A percentile compares a stretch with the other conserved stretches of the same genome.
Conservation (phyloP, 805 yeast genomes). For the Kodamaea laetipori region DNA sequence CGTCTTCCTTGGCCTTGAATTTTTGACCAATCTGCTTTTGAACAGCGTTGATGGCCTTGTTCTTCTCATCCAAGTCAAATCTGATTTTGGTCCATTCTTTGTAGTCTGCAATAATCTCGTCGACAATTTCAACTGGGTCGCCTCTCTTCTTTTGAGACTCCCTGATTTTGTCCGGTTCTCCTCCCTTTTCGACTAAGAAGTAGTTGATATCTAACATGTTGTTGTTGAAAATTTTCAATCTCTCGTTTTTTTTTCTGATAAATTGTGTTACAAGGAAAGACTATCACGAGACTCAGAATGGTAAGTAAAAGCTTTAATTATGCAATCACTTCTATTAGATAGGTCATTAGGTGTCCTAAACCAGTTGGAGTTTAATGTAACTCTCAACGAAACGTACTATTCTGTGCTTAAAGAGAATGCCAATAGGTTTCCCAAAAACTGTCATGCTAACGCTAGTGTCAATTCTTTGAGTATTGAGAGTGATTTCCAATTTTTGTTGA, state of each 20-base stretch:
- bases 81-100: constrained; percentile 83
- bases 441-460: constrained; percentile 54
- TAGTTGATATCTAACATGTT: constrained; percentile 88
- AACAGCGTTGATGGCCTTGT: constrained; percentile 83
- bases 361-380: constrained; percentile 36
- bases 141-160: constrained; percentile 93
- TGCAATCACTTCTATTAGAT: constrained; percentile 45
- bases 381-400: constrained; percentile 41
- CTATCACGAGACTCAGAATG: not conserved
- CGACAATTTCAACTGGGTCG: constrained; percentile 91
- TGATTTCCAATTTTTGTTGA: constrained; percentile 51
- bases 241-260: constrained; percentile 5
- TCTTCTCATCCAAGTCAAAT: constrained; percentile 85
- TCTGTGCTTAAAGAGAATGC: constrained; percentile 28
- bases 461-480: constrained; percentile 62
- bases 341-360: constrained; percentile 30
- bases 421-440: constrained; percentile 40
- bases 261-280: not conserved
- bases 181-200: constrained; percentile 95
- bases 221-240: constrained; percentile 7
- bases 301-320: no score
- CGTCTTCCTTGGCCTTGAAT: constrained; percentile 94
- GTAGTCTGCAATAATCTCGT: constrained; percentile 89
- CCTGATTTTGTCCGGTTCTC: constrained; percentile 86
- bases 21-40: constrained; percentile 93